Evolutionary conservation across 225 moss, liverwort and hornwort genomes (phyloP).

Genomic region (Pleurozium schreberi): DNA sequence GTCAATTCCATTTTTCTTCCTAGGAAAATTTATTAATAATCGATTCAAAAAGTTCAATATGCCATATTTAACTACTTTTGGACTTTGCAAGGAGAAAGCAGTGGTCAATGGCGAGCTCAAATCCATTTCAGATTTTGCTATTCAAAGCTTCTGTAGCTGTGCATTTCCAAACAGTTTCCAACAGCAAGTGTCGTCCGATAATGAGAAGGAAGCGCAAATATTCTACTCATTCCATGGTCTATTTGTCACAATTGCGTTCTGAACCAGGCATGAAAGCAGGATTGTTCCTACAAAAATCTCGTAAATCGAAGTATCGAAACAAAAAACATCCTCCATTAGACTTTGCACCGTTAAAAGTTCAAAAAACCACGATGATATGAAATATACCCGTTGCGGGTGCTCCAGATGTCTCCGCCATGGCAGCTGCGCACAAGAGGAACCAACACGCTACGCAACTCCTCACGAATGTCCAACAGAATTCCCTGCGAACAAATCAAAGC

Average conservation of each 20-base stretch:
- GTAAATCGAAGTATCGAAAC: not conserved
- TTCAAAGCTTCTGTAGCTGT: not conserved
- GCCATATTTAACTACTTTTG: no score
- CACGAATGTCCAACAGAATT: not conserved
- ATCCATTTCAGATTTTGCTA: not conserved
- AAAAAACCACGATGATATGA: not conserved
- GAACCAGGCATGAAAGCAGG: not conserved
- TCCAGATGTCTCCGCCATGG: conserved; percentile 19
- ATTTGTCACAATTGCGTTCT: not conserved
- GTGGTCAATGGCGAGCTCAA: not conserved
- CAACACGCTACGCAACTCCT: not conserved
- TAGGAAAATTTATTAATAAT: no score
- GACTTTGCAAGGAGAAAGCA: no score
- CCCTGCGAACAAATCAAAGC: conserved; percentile 4
- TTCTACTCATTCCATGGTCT: not conserved
- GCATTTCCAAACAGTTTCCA: not conserved
- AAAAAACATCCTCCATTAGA: not conserved
- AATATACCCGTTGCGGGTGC: not conserved
- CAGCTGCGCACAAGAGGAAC: not conserved
- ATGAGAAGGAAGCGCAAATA: not conserved
- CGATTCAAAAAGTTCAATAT: no score
- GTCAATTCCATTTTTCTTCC: no score
- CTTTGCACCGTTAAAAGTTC: not conserved
- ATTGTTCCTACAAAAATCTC: not conserved
- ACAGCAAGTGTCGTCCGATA: not conserved